phyloP scores from a whole-genome alignment of 192 early-diverging fungal species.

The Coemansia sp. region DNA sequence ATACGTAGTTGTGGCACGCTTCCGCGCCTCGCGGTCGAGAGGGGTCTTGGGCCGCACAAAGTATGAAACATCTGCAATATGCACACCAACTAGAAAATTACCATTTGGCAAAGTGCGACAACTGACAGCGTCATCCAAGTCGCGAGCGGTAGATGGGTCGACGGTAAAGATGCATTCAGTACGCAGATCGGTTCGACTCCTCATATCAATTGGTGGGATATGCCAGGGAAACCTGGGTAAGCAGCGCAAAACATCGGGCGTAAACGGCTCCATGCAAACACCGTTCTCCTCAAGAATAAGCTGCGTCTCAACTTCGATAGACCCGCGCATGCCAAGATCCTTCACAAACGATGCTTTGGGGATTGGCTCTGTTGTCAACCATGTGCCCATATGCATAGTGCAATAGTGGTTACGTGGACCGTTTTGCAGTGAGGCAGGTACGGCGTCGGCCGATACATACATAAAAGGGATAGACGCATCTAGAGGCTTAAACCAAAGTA shows the following conservation, averaged over 20 bases:
- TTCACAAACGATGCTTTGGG: constrained; percentile 24
- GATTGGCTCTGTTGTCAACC: constrained; percentile 14
- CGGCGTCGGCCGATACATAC: constrained; percentile 11
- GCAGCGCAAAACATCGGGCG: constrained; percentile 71
- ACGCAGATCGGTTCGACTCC: constrained; percentile 73
- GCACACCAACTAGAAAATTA: constrained; percentile 58
- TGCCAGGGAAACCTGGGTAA: constrained; percentile 74
- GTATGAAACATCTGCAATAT: constrained; percentile 96
- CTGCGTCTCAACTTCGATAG: constrained; percentile 75
- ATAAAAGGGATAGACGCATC: constrained; percentile 26
- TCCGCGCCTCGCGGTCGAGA: constrained; percentile 82
- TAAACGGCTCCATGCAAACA: constrained; percentile 69
- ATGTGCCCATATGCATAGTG: constrained; percentile 23
- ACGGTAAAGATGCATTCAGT: constrained; percentile 77
- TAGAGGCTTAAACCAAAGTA: constrained; percentile 35
- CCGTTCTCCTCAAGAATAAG: constrained; percentile 82
- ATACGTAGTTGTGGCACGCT: constrained; percentile 91
- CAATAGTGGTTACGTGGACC: constrained; percentile 3
- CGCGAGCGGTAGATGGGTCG: constrained; percentile 66
- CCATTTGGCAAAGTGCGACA: constrained; percentile 42
- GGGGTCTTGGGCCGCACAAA: constrained; percentile 81
- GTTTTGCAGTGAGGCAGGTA: constrained; percentile 2
- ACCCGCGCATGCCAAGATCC: constrained; percentile 73
- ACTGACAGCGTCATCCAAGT: constrained; percentile 56
- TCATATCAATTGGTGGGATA: constrained; percentile 71